Evolutionary conservation across 225 moss, liverwort and hornwort species (phyloP), one percentile per base, ranked within the genome.

Genomic region (Climacium dendroides): DNA sequence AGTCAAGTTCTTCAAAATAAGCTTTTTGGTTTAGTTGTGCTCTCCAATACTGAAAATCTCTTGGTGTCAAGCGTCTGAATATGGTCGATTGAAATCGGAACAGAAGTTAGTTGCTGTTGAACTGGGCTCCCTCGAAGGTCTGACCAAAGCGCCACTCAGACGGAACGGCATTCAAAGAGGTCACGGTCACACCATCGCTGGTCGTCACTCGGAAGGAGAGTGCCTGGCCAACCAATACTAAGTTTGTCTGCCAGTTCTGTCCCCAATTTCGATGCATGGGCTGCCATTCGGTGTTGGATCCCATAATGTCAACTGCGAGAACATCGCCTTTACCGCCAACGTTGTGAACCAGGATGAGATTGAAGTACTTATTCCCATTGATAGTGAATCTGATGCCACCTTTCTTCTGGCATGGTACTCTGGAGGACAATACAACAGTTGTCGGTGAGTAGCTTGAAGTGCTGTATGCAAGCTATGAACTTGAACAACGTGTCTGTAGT

Each of bases 231-330:
- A 92, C 81, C 52, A 96, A 87, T 34, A 91, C 86, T 17, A 87
- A 89, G 83, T 94, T 85, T 54, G 94, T 95, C 87, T 98, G 96
- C 96, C 96, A 98, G 78, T 96, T 96, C 92, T 93, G 91, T 64
- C 96, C 98, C 98, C 98, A 98, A 82, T 96, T 98, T 74, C 96
- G 90, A 80, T 92, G 89, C 95, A 96, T 93, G 59, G 92, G 91
- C 73, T 91, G 89, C 96, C 96, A 98, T 26, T 92, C 92, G 74
- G 81, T 90, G 58, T 86, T 83, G 73, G 88, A 85, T 74, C 92
- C 93, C 89, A 91, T 93, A n/a, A 96, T 84, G 47, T 93, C 93
- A 30, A 96, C 94, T 70, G 95, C 92, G 28, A 58, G 85, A 83
- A 96, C 93, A 88, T 96, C 96, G 34, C 98, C 98, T 83, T 87